These are phyloP conservation scores for Omphalea diandra DNA, from an alignment of 441 rosid genomes.

Conservation along the genomic window DNA sequence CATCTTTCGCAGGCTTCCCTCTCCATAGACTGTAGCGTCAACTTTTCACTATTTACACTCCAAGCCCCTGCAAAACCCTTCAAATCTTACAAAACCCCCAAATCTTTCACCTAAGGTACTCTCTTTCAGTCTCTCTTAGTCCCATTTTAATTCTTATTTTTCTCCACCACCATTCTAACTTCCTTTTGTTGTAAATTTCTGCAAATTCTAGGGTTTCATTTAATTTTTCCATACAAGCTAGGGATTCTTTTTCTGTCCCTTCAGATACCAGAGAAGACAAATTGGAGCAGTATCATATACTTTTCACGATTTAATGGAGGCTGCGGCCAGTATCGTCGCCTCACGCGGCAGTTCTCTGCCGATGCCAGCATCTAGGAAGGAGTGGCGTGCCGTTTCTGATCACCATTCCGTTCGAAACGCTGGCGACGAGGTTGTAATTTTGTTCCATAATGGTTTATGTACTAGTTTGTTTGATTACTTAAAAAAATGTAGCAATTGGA, in stretches of 20 bases:
- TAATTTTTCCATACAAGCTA: constrained; percentile 17
- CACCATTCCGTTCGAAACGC: constrained; percentile 56
- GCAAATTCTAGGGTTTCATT: constrained; percentile 27
- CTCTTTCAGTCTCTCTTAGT: background rate
- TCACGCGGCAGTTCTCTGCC: constrained; percentile 67
- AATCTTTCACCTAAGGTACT: constrained; percentile 13
- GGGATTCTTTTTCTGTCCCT: constrained; percentile 28
- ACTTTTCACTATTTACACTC: constrained; percentile 25
- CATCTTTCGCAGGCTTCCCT: constrained; percentile 17
- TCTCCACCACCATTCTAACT: background rate
- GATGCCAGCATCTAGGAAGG: constrained; percentile 65
- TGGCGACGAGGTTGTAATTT: constrained; percentile 54
- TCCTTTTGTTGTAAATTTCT: constrained; percentile 1
- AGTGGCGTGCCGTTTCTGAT: constrained; percentile 95
- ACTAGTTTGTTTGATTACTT: constrained; percentile 19
- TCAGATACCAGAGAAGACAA: constrained; percentile 14
- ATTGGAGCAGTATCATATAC: constrained; percentile 27
- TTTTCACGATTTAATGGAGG: constrained; percentile 58
- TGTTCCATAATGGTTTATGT: background rate
- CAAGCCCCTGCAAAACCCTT: constrained; percentile 31
- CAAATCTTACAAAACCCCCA: constrained; percentile 28
- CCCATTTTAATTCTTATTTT: constrained; percentile 4
- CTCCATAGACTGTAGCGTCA: constrained; percentile 11
- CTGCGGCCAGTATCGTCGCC: constrained; percentile 57
- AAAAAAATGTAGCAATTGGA: constrained; percentile 8